Evolutionary conservation across 352 stramenopile species (phyloP).

Genomic region (Phytophthora pisi): DNA sequence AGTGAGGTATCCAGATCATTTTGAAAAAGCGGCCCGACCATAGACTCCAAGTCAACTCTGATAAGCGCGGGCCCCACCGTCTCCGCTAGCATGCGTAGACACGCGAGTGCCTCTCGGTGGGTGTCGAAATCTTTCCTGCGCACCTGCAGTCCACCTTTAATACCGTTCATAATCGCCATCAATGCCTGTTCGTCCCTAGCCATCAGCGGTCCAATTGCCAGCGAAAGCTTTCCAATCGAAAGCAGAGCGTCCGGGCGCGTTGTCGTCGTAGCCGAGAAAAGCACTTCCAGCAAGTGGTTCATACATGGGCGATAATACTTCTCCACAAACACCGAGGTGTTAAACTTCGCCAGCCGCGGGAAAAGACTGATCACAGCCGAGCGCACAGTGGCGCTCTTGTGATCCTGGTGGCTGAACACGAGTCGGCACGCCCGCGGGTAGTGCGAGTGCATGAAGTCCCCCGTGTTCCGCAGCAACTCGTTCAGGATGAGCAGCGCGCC

Average conservation of each 20-base stretch:
- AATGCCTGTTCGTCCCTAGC: conserved; percentile 82
- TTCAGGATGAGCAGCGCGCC: conserved; percentile 86
- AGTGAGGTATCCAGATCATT: conserved; percentile 83
- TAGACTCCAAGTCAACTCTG: conserved; percentile 83
- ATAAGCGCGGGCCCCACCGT: conserved; percentile 73
- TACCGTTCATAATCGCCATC: conserved; percentile 84
- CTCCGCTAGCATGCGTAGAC: conserved; percentile 82
- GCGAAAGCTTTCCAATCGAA: conserved; percentile 84
- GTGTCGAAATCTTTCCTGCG: conserved; percentile 86
- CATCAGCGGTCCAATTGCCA: conserved; percentile 79
- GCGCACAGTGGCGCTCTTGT: conserved; percentile 80
- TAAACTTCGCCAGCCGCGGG: conserved; percentile 88
- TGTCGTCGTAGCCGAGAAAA: conserved; percentile 79
- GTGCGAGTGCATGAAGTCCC: conserved; percentile 90
- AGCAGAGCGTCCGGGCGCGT: conserved; percentile 81
- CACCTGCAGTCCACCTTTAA: conserved; percentile 85
- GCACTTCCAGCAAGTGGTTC: conserved; percentile 82
- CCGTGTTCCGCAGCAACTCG: conserved; percentile 85
- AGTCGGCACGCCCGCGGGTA: conserved; percentile 75
- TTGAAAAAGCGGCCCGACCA: conserved; percentile 81
- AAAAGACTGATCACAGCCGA: conserved; percentile 88
- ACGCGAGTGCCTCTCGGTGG: conserved; percentile 84
- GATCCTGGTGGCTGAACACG: conserved; percentile 78
- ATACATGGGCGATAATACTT: conserved; percentile 86
- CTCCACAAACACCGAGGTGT: conserved; percentile 86